Conservation (phyloP, 2,329 filamentous ascomycete genomes). For the Cyphellophora europaea region DNA sequence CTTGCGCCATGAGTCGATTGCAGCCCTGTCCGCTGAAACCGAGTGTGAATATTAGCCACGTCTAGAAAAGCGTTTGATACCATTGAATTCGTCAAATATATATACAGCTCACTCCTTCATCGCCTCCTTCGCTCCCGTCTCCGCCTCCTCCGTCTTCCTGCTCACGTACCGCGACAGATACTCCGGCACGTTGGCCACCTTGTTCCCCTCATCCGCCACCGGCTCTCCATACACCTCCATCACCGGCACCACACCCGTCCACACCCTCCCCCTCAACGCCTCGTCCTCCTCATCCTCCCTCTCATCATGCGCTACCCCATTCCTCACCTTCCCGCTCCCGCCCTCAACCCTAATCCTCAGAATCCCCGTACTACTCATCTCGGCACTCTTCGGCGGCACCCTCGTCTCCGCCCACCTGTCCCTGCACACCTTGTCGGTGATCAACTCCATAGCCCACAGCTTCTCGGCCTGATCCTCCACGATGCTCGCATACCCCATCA, state of each 20-base stretch:
- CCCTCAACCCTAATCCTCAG: not conserved
- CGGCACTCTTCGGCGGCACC: not conserved
- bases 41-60: no score
- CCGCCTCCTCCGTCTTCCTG: not conserved
- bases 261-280: constrained; percentile 43
- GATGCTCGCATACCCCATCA: constrained; percentile 63
- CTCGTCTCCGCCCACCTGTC: constrained; percentile 62
- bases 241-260: constrained; percentile 1
- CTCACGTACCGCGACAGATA: not conserved
- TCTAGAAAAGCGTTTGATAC: no score
- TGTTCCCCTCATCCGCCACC: not conserved
- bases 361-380: not conserved
- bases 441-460: constrained; percentile 65
- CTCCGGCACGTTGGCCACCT: not conserved
- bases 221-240: not conserved
- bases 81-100: no score
- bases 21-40: no score
- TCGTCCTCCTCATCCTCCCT: constrained; percentile 70
- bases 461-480: constrained; percentile 62
- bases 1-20: no score
- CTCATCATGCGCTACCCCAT: constrained; percentile 54
- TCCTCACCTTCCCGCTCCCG: not conserved
- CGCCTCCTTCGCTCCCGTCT: not conserved
- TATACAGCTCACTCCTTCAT: constrained; percentile 1
- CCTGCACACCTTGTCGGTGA: constrained; percentile 66